Conservation (phyloP, 805 yeast species). For the Debaryomyces tyrocola region DNA sequence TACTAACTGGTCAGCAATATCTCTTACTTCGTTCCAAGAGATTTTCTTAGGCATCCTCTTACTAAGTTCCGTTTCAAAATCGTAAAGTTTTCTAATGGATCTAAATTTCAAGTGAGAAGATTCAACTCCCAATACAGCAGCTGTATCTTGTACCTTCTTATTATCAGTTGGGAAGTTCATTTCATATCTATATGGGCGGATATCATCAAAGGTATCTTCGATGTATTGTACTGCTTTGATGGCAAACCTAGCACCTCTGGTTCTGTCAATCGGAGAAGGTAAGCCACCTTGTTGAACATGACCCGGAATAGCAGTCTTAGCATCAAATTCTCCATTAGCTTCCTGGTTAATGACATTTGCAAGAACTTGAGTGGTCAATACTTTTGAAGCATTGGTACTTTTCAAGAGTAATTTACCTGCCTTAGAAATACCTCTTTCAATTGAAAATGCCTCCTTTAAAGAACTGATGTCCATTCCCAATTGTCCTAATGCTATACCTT, state of each 20-base stretch:
- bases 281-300: slow-evolving; percentile 97
- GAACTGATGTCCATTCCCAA: slow-evolving; percentile 75
- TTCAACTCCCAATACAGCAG: slow-evolving; percentile 81
- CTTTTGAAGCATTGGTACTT: slow-evolving; percentile 78
- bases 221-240: slow-evolving; percentile 86
- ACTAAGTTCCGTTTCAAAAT: slow-evolving; percentile 77
- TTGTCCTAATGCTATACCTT: slow-evolving; percentile 64
- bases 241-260: slow-evolving; percentile 85
- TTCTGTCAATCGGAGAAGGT: slow-evolving; percentile 93
- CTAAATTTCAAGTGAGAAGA: slow-evolving; percentile 75
- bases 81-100: slow-evolving; percentile 74
- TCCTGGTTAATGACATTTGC: slow-evolving; percentile 84
- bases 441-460: slow-evolving; percentile 63
- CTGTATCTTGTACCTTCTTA: slow-evolving; percentile 46
- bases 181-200: slow-evolving; percentile 21
- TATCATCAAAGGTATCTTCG: slow-evolving; percentile 48
- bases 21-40: slow-evolving; percentile 77
- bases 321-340: slow-evolving; percentile 74
- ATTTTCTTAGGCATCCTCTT: slow-evolving; percentile 86
- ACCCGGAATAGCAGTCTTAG: slow-evolving; percentile 95
- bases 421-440: slow-evolving; percentile 75
- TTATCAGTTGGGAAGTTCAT: slow-evolving; percentile 35
- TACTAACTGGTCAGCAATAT: slow-evolving; percentile 80
- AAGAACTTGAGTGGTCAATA: slow-evolving; percentile 77
- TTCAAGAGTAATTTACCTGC: slow-evolving; percentile 86